Evolutionary conservation across 139 green algal species (phyloP), one percentile per base, ranked within the genome.

Genomic region (Coccomyxa sp.): DNA sequence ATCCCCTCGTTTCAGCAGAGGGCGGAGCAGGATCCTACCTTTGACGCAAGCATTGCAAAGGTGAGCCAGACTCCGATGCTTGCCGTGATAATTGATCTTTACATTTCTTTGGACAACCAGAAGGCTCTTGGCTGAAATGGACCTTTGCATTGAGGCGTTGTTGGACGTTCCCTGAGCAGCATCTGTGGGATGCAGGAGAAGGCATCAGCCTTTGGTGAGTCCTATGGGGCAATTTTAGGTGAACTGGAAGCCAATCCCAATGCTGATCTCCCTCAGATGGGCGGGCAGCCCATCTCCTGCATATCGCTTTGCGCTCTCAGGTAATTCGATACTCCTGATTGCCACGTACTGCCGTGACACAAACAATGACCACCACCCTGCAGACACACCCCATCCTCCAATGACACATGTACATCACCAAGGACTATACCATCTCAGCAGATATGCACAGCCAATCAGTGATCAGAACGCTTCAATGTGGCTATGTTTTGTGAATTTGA

Each of bases 1-100:
- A 89, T 93, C 34, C 78, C 84, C 10, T 83, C 72, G 10, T 94
- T 93, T 78, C 38, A 54, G 9, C 54, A 70, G 1, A 78, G 76
- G 34, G 82, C 85, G 29, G 73, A 44, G 9, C 75, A 44, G 16
- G 87, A 88, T 41, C 44, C 74, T 50, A 31, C 35, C 76, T 24
- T 37, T 27, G 14, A 34, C 76, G 54, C 73, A 39, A 16, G 31
- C 31, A 79, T 85, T 87, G 73, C 78, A 14, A 24, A 68, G 33
- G 54, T 73, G 35, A 85, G 69, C 16, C 35, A 39, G 31, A 6
- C 39, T 0, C 40, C 36, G 12, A 24, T 81, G 24, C 55, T 75
- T 68, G 44, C 70, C 7, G 36, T 78, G 24, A 75, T 70, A 29
- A n/a, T 9, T 31, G 34, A 35, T 22, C 68, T 31, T 8, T 73